Evolutionary conservation across 2,329 filamentous ascomycete species (phyloP).

Genomic region (Moelleriella libera): DNA sequence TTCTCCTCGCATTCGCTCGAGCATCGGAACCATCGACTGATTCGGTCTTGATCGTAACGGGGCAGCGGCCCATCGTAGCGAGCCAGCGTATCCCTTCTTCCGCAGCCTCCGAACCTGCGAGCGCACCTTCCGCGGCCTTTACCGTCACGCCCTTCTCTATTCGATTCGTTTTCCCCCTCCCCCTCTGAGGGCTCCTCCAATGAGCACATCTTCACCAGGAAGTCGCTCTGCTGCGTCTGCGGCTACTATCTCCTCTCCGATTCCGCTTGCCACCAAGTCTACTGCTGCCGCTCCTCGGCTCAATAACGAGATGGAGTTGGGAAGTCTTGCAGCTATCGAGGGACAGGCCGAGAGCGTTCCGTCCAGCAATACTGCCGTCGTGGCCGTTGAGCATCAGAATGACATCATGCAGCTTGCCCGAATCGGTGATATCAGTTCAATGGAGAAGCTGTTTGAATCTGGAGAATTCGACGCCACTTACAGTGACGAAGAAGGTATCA

Average conservation of each 20-base stretch:
- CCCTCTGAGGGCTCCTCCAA: conserved; percentile 8
- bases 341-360: conserved; percentile 1
- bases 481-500: conserved; percentile 84
- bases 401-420: conserved; percentile 95
- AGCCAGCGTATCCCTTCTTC: no score
- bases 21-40: no score
- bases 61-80: no score
- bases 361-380: not conserved
- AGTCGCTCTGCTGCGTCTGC: conserved; percentile 21
- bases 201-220: conserved; percentile 26
- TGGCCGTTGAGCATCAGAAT: conserved; percentile 28
- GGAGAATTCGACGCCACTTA: conserved; percentile 73
- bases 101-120: no score
- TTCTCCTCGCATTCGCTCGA: no score
- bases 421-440: conserved; percentile 69
- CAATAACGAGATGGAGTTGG: conserved; percentile 43
- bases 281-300: conserved; percentile 38
- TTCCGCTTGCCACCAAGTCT: conserved; percentile 41
- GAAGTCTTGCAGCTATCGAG: conserved; percentile 27
- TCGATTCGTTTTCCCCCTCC: no score
- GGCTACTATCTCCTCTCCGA: conserved; percentile 20
- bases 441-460: conserved; percentile 80
- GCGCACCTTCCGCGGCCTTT: no score
- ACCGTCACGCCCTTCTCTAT: no score
- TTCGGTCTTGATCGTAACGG: no score